Percentiles rank a stretch among this genome's conserved stretches.
These are phyloP conservation scores for Diplocarpon rosae DNA, from an alignment of 2,329 filamentous ascomycete species.

Conservation along the genomic window DNA sequence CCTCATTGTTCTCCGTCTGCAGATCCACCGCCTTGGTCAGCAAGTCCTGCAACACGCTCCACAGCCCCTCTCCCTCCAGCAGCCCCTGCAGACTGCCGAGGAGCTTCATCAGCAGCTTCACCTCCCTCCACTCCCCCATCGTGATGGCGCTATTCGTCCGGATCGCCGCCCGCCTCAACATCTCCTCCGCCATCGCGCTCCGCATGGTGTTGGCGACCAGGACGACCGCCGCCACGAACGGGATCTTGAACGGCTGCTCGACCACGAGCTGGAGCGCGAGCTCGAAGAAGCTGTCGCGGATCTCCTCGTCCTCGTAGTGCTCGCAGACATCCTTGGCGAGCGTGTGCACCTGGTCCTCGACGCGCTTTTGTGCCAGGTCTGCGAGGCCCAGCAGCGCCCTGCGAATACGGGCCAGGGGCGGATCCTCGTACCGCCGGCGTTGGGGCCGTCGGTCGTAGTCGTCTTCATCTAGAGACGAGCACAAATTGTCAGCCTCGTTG, in stretches of 20 bases:
- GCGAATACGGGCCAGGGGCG: slow-evolving; percentile 59
- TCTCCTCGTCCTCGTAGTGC: slow-evolving; percentile 74
- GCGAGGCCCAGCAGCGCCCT: slow-evolving; percentile 71
- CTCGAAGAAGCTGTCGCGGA: slow-evolving; percentile 62
- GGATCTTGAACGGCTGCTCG: slow-evolving; percentile 97
- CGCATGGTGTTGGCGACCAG: slow-evolving; percentile 67
- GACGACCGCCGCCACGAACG: slow-evolving; percentile 77
- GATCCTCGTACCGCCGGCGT: slow-evolving; percentile 64
- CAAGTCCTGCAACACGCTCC: slow-evolving; percentile 77
- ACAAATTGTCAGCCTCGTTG: slow-evolving; percentile 20
- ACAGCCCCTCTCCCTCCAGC: slow-evolving; percentile 75
- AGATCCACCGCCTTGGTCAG: slow-evolving; percentile 85
- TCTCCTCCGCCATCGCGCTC: slow-evolving; percentile 59
- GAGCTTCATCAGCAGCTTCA: slow-evolving; percentile 84
- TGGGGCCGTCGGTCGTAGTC: slow-evolving; percentile 64
- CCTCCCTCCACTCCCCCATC: slow-evolving; percentile 73
- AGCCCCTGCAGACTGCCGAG: slow-evolving; percentile 75
- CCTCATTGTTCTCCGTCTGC: slow-evolving; percentile 85
- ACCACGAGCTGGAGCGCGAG: slow-evolving; percentile 65
- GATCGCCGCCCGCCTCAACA: slow-evolving; percentile 52
- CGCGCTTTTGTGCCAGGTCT: slow-evolving; percentile 67
- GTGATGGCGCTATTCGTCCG: slow-evolving; percentile 57
- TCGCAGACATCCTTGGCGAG: slow-evolving; percentile 71
- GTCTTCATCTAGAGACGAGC: slow-evolving; percentile 52
- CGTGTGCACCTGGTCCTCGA: slow-evolving; percentile 65